These are phyloP conservation scores for Poronia punctata DNA, from an alignment of 495 filamentous ascomycete genomes.

Conservation along the genomic window DNA sequence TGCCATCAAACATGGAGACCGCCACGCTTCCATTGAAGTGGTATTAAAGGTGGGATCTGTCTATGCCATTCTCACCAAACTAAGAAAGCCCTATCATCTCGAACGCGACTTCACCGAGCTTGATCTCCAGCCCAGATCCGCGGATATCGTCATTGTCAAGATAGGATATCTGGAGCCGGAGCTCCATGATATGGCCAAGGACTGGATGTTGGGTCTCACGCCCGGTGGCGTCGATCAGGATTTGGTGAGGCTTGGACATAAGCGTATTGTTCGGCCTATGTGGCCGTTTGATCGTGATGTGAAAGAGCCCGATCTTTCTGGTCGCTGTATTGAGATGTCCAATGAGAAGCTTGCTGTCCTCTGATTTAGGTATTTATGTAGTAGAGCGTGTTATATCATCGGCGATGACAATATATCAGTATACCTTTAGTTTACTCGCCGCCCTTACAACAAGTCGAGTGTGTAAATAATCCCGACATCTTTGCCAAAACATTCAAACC, in stretches of 20 bases:
- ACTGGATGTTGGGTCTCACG: conserved; percentile 50
- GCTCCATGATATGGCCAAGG: conserved; percentile 47
- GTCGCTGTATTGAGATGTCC: conserved; percentile 38
- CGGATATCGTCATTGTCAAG: conserved; percentile 52
- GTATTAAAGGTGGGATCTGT: conserved; percentile 48
- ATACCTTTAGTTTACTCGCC: no score
- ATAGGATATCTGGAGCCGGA: conserved; percentile 56
- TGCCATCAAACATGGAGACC: conserved; percentile 47
- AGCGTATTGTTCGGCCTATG: conserved; percentile 45
- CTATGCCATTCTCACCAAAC: conserved; percentile 48
- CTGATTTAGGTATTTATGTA: background rate
- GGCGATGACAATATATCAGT: no score
- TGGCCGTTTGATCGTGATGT: conserved; percentile 48
- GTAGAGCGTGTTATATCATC: no score
- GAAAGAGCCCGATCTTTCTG: conserved; percentile 32
- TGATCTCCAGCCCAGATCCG: conserved; percentile 36
- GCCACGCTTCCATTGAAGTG: conserved; percentile 41
- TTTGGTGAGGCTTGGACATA: conserved; percentile 41
- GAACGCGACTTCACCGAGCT: conserved; percentile 50
- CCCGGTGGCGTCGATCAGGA: conserved; percentile 53
- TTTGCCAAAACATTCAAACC: no score
- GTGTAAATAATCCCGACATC: no score
- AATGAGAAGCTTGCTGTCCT: conserved; percentile 23
- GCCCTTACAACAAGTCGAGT: no score
- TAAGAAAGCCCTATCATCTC: conserved; percentile 52